Conservation (phyloP, 2,329 filamentous ascomycete genomes). For the Aspergillus arachidicola region DNA sequence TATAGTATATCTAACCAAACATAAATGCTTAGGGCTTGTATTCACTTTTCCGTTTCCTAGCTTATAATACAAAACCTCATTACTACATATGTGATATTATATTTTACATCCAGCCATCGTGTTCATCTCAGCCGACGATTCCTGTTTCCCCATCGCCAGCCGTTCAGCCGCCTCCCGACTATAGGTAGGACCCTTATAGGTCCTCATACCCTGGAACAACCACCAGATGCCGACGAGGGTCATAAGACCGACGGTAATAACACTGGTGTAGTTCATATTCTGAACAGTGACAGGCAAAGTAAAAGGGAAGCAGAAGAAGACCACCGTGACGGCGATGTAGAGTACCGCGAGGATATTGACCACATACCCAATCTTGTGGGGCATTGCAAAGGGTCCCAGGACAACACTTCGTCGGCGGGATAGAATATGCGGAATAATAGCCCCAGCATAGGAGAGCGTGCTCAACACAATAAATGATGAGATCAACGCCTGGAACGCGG, state of each 20-base stretch:
- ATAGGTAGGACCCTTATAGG: conserved; percentile 41
- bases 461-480: conserved; percentile 61
- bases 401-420: conserved; percentile 49
- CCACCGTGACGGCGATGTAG: conserved; percentile 63
- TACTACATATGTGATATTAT: too few relatives aligned
- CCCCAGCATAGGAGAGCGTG: conserved; percentile 62
- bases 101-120: too few relatives aligned
- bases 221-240: conserved; percentile 38
- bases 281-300: conserved; percentile 47
- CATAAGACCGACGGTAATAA: conserved; percentile 42
- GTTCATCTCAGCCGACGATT: neutral
- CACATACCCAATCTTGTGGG: conserved; percentile 45
- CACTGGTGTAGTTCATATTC: conserved; percentile 57
- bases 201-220: conserved; percentile 30
- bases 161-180: conserved; percentile 57
- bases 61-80: too few relatives aligned
- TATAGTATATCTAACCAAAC: too few relatives aligned
- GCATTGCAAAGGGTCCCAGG: conserved; percentile 57
- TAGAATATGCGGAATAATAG: conserved; percentile 62
- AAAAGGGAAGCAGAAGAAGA: conserved; percentile 66
- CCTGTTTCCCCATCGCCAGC: conserved; percentile 36
- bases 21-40: too few relatives aligned
- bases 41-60: too few relatives aligned
- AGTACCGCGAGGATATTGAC: conserved; percentile 56
- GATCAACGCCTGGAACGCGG: conserved; percentile 69